Evolutionary conservation across 2,329 filamentous ascomycete genomes (phyloP).

Genomic region (Alternaria longipes): DNA sequence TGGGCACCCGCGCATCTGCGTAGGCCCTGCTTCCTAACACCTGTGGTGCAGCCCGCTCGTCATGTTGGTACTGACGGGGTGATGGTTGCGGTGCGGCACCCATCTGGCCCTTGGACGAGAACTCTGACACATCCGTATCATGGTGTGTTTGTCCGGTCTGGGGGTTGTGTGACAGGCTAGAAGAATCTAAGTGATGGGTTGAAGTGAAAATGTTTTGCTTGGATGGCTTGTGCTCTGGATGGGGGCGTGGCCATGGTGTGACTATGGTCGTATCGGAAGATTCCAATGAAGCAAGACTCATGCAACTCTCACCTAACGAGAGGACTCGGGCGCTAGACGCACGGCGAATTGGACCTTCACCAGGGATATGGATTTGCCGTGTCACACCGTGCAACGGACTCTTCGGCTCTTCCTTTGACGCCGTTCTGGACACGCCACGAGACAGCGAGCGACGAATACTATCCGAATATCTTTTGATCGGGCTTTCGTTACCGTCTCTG

Average conservation of each 20-base stretch:
- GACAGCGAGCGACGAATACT: constrained; percentile 31
- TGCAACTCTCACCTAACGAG: neutral
- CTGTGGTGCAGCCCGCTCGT: neutral
- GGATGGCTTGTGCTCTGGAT: constrained; percentile 14
- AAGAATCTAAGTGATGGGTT: constrained; percentile 28
- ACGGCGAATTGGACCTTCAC: constrained; percentile 2
- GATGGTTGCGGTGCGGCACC: constrained; percentile 34
- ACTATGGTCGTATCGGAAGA: constrained; percentile 9
- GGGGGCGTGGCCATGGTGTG: constrained; percentile 15
- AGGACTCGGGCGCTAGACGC: neutral
- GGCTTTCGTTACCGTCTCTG: constrained; percentile 18
- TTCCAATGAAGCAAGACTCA: neutral
- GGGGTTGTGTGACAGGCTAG: neutral
- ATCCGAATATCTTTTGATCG: constrained; percentile 32
- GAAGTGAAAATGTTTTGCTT: constrained; percentile 29
- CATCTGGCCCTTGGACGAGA: constrained; percentile 26
- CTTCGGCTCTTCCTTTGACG: constrained; percentile 25
- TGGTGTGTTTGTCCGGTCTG: neutral
- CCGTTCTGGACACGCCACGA: constrained; percentile 12
- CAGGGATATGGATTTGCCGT: constrained; percentile 23
- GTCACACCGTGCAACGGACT: constrained; percentile 36
- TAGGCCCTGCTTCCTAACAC: constrained; percentile 5
- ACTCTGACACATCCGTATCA: constrained; percentile 9
- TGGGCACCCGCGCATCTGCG: constrained; percentile 25
- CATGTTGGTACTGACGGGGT: constrained; percentile 1